phyloP scores from a whole-genome alignment of 768 basidiomycete genomes.

The Boletus sp. region DNA sequence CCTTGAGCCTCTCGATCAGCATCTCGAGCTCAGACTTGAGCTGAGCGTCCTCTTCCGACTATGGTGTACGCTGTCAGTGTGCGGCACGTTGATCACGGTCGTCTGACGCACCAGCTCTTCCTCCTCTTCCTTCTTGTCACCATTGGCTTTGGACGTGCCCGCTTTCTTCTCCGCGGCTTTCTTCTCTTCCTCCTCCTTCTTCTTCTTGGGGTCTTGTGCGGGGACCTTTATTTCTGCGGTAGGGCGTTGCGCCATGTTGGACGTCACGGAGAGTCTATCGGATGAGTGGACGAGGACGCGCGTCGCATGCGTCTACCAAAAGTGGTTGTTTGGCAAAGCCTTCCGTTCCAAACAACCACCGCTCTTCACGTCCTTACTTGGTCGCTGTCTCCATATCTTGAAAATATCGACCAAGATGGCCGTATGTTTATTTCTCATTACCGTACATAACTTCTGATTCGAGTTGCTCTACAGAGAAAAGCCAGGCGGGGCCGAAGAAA shows the following conservation, averaged over 20 bases:
- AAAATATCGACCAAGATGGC: conserved; percentile 10
- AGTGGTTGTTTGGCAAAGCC: conserved; percentile 32
- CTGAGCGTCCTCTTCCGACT: conserved; percentile 96
- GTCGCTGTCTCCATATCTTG: not conserved
- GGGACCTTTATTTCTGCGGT: conserved; percentile 61
- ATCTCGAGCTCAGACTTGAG: conserved; percentile 95
- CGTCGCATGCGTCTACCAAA: conserved; percentile 28
- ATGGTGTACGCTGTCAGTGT: conserved; percentile 6
- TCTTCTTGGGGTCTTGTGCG: conserved; percentile 76
- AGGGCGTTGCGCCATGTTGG: conserved; percentile 56
- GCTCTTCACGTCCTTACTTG: not conserved
- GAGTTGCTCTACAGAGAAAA: conserved; percentile 12
- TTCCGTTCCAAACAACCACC: conserved; percentile 33
- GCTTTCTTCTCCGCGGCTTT: conserved; percentile 48
- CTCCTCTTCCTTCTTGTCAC: conserved; percentile 57
- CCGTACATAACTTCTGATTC: not conserved
- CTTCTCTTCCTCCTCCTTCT: conserved; percentile 47
- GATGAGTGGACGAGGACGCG: conserved; percentile 27
- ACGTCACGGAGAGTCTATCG: conserved; percentile 6
- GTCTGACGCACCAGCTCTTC: conserved; percentile 68
- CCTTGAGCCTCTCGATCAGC: conserved; percentile 92
- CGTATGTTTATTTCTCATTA: conserved; percentile 8
- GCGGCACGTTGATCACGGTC: conserved; percentile 8
- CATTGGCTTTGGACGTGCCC: conserved; percentile 54
- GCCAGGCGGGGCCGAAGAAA: conserved; percentile 14